A percentile compares a stretch with the other conserved stretches of the same genome.
These are phyloP conservation scores for Ogataea zsoltii DNA, from an alignment of 805 yeast species.

Conservation along the genomic window DNA sequence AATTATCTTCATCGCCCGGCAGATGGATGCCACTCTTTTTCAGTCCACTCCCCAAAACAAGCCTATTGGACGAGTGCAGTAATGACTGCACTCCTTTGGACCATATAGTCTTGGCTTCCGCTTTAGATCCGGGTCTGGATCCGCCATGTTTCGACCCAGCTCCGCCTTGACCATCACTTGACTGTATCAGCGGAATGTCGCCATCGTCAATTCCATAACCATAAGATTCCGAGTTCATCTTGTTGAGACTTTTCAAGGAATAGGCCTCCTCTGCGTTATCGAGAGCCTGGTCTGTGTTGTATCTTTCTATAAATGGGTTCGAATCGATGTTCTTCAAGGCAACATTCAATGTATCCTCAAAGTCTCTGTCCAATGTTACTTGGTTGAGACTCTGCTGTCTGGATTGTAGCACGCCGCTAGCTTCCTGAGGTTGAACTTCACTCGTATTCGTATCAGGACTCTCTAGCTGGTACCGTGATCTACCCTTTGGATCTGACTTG, in stretches of 20 bases:
- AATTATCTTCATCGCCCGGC: conserved; percentile 25
- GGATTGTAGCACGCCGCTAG: conserved; percentile 8
- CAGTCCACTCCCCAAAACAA: conserved; percentile 25
- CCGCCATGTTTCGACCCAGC: conserved; percentile 1
- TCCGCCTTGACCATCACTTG: conserved; percentile 10
- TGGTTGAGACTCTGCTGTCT: conserved; percentile 36
- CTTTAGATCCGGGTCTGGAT: conserved; percentile 21
- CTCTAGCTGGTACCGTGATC: conserved; percentile 8
- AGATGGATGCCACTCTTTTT: conserved; percentile 28
- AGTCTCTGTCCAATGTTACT: conserved; percentile 54
- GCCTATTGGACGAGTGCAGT: conserved; percentile 26
- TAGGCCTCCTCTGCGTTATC: conserved; percentile 26
- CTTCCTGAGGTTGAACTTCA: conserved; percentile 1
- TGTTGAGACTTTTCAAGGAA: conserved; percentile 32
- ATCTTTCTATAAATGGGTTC: conserved; percentile 29
- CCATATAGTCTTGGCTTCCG: conserved; percentile 31
- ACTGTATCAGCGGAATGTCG: conserved; percentile 28
- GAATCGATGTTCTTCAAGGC: conserved; percentile 57
- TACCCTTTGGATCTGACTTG: conserved; percentile 7
- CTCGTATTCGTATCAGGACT: neutral
- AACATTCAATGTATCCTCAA: conserved; percentile 64
- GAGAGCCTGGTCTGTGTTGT: conserved; percentile 33
- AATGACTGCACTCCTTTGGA: conserved; percentile 31
- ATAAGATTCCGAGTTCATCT: conserved; percentile 27
- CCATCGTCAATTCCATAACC: conserved; percentile 26